Evolutionary conservation across 225 moss, liverwort and hornwort genomes (phyloP).

Genomic region (Bryoerythrophyllum caledonicum): DNA sequence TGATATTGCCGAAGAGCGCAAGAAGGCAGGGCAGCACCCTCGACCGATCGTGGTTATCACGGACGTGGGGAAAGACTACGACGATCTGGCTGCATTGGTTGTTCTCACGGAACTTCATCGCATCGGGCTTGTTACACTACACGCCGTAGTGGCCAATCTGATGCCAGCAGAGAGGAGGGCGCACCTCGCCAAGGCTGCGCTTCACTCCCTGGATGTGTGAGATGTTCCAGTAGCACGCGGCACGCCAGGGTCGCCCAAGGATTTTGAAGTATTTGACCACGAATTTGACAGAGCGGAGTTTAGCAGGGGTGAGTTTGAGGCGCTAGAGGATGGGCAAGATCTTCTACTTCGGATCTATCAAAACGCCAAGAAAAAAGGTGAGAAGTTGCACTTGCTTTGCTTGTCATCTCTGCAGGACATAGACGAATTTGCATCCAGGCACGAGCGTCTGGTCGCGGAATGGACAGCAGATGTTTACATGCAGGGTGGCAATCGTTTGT

Average conservation of each 20-base stretch:
- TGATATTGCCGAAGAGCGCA: not conserved
- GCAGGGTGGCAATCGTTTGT: slow-evolving; percentile 21
- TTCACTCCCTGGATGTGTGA: not conserved
- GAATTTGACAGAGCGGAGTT: too few species aligned
- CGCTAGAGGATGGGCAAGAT: slow-evolving; percentile 8
- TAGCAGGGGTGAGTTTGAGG: too few species aligned
- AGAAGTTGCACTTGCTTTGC: slow-evolving; percentile 20
- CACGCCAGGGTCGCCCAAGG: not conserved
- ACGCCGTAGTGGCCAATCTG: slow-evolving; percentile 25
- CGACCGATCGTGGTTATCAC: slow-evolving; percentile 19
- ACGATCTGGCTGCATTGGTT: slow-evolving; percentile 10
- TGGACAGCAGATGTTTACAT: slow-evolving; percentile 22
- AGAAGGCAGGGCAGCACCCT: not conserved
- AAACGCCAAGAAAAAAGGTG: not conserved
- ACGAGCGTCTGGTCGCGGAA: not conserved
- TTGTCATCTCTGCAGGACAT: slow-evolving; percentile 31
- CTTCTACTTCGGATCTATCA: not conserved
- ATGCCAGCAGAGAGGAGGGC: slow-evolving; percentile 22
- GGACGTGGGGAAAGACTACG: slow-evolving; percentile 25
- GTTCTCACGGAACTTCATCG: slow-evolving; percentile 19
- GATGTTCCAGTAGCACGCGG: slow-evolving; percentile 14
- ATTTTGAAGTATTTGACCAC: not conserved
- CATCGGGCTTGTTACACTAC: not conserved
- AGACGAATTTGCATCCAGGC: not conserved
- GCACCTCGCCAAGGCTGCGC: not conserved